Conservation (phyloP, 108 stramenopile genomes). For the Seminavis robusta region DNA sequence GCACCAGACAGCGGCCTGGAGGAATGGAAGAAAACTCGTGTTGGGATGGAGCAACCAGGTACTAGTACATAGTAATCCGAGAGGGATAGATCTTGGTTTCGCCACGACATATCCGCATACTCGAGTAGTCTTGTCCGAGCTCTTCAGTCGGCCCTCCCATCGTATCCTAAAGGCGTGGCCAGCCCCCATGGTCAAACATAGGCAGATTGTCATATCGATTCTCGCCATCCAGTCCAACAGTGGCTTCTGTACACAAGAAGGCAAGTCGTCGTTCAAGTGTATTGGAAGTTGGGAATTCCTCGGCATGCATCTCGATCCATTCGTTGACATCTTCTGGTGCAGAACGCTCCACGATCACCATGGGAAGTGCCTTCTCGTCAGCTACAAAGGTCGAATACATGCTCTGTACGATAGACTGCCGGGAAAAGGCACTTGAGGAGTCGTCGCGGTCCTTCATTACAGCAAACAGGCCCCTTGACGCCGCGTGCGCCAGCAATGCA, state of each 20-base stretch:
- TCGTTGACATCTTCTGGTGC: slow-evolving; percentile 36
- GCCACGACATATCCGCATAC: too few relatives aligned
- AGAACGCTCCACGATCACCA: neutral
- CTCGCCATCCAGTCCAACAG: slow-evolving; percentile 27
- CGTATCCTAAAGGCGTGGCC: too few relatives aligned
- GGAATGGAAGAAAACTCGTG: too few relatives aligned
- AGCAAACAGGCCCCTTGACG: slow-evolving; percentile 55
- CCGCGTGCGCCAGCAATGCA: slow-evolving; percentile 59
- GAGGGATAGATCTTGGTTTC: too few relatives aligned
- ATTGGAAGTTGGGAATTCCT: slow-evolving; percentile 55
- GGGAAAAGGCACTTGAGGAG: slow-evolving; percentile 18
- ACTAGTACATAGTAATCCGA: too few relatives aligned
- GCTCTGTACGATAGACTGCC: slow-evolving; percentile 33
- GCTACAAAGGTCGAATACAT: slow-evolving; percentile 45
- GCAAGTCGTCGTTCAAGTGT: slow-evolving; percentile 69
- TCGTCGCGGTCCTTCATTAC: slow-evolving; percentile 22
- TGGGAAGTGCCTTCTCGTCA: slow-evolving; percentile 12
- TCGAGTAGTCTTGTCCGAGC: too few relatives aligned
- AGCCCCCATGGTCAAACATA: slow-evolving; percentile 84
- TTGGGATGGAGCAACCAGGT: too few relatives aligned
- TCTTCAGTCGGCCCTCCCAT: too few relatives aligned
- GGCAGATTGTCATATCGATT: slow-evolving; percentile 67
- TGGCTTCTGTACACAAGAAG: slow-evolving; percentile 46
- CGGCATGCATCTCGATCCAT: slow-evolving; percentile 56
- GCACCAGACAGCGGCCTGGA: too few relatives aligned